These are phyloP conservation scores for Passiflora organensis DNA, from an alignment of 345 rosid genomes.

Conservation along the genomic window DNA sequence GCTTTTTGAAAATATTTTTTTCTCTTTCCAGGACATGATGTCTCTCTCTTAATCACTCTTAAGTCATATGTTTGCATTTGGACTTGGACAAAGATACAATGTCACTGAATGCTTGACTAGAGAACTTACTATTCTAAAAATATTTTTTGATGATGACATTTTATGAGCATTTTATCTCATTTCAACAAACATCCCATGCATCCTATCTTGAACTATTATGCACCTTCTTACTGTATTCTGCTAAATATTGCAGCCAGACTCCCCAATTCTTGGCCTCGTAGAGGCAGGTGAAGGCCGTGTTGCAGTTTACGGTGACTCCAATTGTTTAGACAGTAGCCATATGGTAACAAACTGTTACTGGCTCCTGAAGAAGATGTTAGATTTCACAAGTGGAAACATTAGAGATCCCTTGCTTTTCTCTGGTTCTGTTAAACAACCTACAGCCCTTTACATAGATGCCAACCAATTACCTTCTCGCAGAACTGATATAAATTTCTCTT, in stretches of 20 bases:
- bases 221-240: neutral
- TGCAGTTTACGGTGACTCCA: conserved; percentile 93
- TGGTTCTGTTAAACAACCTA: conserved; percentile 41
- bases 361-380: conserved; percentile 83
- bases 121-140: neutral
- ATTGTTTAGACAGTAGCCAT: conserved; percentile 94
- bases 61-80: neutral
- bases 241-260: conserved; percentile 52
- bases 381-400: conserved; percentile 61
- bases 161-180: neutral
- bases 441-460: conserved; percentile 53
- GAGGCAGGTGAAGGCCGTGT: conserved; percentile 71
- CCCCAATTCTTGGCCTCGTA: conserved; percentile 84
- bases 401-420: conserved; percentile 78
- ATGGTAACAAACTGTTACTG: conserved; percentile 97
- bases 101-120: neutral
- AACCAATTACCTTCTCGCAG: conserved; percentile 76
- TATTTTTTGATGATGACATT: neutral
- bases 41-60: neutral
- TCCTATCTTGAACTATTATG: neutral
- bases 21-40: neutral
- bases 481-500: conserved; percentile 82
- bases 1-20: neutral
- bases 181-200: neutral
- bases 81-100: neutral